Percentiles rank a stretch among this genome's conserved stretches.
phyloP scores from a whole-genome alignment of 805 yeast species.

The Kockiozyma suomiensis region DNA sequence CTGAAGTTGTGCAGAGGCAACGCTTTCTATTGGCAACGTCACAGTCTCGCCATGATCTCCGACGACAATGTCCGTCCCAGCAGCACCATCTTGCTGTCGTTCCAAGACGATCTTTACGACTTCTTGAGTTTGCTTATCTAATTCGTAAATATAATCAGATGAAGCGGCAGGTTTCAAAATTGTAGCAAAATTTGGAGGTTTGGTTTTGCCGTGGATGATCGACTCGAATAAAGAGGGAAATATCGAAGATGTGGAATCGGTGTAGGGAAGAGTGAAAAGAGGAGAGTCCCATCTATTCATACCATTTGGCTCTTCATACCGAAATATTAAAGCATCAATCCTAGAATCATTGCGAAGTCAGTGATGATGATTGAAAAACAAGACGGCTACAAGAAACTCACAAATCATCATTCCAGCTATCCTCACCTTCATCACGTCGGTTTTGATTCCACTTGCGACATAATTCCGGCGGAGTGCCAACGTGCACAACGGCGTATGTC shows the following conservation, averaged over 20 bases:
- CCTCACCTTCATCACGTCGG: constrained; percentile 8
- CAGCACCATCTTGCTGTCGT: constrained; percentile 56
- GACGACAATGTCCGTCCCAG: constrained; percentile 44
- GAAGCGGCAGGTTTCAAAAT: constrained; percentile 77
- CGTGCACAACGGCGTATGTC: constrained; percentile 79
- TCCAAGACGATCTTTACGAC: constrained; percentile 66
- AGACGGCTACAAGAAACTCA: neutral
- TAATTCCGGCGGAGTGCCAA: constrained; percentile 64
- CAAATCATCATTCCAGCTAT: constrained; percentile 35
- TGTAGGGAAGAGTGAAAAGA: constrained; percentile 66
- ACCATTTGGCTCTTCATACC: constrained; percentile 92
- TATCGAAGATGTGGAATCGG: constrained; percentile 51
- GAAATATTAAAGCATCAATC: constrained; percentile 67
- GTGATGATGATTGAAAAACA: neutral
- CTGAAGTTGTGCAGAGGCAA: constrained; percentile 77
- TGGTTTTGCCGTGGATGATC: constrained; percentile 56
- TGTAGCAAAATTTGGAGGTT: constrained; percentile 83
- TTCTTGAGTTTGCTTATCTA: constrained; percentile 69
- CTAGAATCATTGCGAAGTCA: constrained; percentile 7
- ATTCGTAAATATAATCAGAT: constrained; percentile 71
- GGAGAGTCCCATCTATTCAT: constrained; percentile 94
- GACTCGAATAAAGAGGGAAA: constrained; percentile 60
- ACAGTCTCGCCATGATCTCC: constrained; percentile 47
- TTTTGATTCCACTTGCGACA: constrained; percentile 64
- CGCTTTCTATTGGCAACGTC: constrained; percentile 62